Evolutionary conservation across 768 basidiomycete genomes (phyloP).

Genomic region (Leccinum disarticulatum): DNA sequence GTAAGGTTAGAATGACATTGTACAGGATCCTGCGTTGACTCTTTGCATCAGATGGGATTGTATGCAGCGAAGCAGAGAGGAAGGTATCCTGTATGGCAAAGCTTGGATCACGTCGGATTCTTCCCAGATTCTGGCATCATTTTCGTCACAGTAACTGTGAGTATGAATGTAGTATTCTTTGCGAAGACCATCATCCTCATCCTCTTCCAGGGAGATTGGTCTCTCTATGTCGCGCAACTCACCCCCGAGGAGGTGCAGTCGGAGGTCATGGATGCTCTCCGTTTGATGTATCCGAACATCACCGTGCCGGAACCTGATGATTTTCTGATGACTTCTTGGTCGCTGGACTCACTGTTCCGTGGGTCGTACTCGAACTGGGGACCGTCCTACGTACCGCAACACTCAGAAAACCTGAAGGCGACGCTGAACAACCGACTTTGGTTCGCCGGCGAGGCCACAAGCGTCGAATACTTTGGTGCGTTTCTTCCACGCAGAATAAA

Average conservation of each 20-base stretch:
- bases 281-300: constrained; percentile 55
- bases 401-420: constrained; percentile 55
- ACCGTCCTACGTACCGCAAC: constrained; percentile 51
- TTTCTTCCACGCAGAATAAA: constrained; percentile 1
- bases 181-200: not conserved
- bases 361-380: constrained; percentile 71
- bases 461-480: constrained; percentile 56
- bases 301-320: constrained; percentile 55
- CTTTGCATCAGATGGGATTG: constrained; percentile 37
- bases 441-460: constrained; percentile 67
- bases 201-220: constrained; percentile 53
- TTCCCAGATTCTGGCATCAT: constrained; percentile 58
- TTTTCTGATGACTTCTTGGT: constrained; percentile 59
- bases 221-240: constrained; percentile 56
- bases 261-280: constrained; percentile 59
- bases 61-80: constrained; percentile 61
- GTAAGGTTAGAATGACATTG: constrained; percentile 11
- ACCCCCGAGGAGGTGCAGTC: constrained; percentile 44
- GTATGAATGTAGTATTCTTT: not conserved
- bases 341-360: constrained; percentile 42
- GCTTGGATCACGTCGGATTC: constrained; percentile 55
- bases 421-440: constrained; percentile 51
- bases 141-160: constrained; percentile 30
- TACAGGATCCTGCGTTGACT: not conserved
- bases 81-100: constrained; percentile 68